phyloP scores from a whole-genome alignment of 768 basidiomycete species.

The Lyophyllum atratum region DNA sequence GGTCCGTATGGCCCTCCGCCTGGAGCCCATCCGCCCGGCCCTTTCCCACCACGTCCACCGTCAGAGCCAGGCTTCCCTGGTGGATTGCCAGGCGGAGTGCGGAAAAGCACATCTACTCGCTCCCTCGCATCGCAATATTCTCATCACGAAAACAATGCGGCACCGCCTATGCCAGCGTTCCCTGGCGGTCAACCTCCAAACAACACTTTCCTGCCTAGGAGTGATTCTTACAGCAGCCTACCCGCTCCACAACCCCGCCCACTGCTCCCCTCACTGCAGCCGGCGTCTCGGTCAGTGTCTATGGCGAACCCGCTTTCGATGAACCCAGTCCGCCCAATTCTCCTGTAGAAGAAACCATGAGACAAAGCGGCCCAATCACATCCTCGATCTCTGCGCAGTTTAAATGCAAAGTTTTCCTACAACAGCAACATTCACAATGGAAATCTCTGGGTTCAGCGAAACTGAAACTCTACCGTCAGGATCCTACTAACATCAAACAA shows the following conservation, averaged over 20 bases:
- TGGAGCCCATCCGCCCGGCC: constrained; percentile 21
- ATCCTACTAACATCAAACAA: constrained; percentile 91
- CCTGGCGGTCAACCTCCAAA: constrained; percentile 37
- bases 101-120: constrained; percentile 59
- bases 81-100: constrained; percentile 33
- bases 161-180: constrained; percentile 46
- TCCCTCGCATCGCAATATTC: constrained; percentile 58
- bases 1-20: constrained; percentile 18
- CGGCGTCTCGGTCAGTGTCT: constrained; percentile 52
- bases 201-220: constrained; percentile 34
- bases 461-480: constrained; percentile 83
- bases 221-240: constrained; percentile 38
- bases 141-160: constrained; percentile 39
- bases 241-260: constrained; percentile 49
- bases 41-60: constrained; percentile 38
- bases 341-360: constrained; percentile 59
- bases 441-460: constrained; percentile 89
- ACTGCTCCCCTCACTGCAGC: constrained; percentile 64
- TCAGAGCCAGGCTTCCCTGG: constrained; percentile 45
- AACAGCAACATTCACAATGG: constrained; percentile 98
- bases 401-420: constrained; percentile 98
- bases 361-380: constrained; percentile 65
- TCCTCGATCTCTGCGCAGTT: constrained; percentile 84
- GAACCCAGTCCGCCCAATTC: constrained; percentile 86
- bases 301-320: constrained; percentile 53